Percentiles rank a stretch among this genome's conserved stretches.
Conservation (phyloP, 2,329 filamentous ascomycete species). For the Sphaceloma murrayae region DNA sequence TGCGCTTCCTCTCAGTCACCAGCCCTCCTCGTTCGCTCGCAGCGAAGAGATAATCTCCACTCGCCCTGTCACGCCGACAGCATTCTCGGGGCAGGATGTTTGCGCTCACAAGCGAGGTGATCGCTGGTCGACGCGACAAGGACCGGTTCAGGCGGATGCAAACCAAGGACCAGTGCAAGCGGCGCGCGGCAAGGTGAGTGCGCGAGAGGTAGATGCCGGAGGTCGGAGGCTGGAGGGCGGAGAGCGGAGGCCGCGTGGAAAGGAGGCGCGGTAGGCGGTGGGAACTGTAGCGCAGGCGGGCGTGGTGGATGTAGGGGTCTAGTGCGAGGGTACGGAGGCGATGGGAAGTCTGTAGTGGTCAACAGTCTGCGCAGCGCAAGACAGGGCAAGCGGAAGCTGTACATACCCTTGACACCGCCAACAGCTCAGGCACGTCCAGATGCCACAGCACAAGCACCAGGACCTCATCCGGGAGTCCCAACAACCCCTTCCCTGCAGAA, state of each 20-base stretch:
- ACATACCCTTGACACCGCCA: constrained; percentile 34
- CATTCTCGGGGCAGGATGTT: constrained; percentile 58
- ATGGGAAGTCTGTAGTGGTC: constrained; percentile 45
- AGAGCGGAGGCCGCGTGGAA: constrained; percentile 48
- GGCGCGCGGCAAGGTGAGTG: constrained; percentile 55
- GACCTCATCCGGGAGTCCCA: constrained; percentile 34
- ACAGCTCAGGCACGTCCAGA: constrained; percentile 40
- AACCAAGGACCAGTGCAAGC: constrained; percentile 53
- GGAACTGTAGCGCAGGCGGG: constrained; percentile 51
- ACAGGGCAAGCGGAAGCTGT: background rate
- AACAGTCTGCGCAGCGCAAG: constrained; percentile 8
- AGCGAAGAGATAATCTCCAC: constrained; percentile 29
- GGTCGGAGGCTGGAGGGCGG: constrained; percentile 51
- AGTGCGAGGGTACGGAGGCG: constrained; percentile 53
- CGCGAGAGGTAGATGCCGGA: constrained; percentile 58
- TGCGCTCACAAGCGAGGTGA: constrained; percentile 51
- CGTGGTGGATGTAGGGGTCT: constrained; percentile 55
- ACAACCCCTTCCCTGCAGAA: background rate
- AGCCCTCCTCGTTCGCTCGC: constrained; percentile 19
- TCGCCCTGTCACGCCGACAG: constrained; percentile 29
- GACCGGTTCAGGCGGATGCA: constrained; percentile 56
- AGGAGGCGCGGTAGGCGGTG: constrained; percentile 48
- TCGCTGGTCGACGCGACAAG: constrained; percentile 50
- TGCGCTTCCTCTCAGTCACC: constrained; percentile 52
- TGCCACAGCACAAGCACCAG: constrained; percentile 37